Conservation (phyloP, 345 rosid genomes). For the Brassica incana region DNA sequence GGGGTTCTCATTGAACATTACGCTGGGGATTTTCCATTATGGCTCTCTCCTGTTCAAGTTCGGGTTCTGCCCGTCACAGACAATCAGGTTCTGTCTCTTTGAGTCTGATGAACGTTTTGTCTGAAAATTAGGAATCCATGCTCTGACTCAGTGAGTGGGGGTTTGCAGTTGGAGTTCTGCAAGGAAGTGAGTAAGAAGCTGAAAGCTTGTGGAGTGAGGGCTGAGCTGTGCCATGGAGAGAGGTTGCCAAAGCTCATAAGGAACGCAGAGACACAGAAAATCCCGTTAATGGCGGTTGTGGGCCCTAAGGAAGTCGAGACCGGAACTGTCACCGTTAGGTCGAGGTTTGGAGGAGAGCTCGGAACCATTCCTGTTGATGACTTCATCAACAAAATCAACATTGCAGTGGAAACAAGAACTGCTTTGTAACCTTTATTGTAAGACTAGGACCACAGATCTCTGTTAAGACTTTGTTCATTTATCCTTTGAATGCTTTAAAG, state of each 20-base stretch:
- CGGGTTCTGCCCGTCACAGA: constrained; percentile 90
- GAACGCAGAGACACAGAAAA: constrained; percentile 86
- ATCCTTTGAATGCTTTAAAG: background rate
- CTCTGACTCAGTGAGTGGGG: constrained; percentile 9
- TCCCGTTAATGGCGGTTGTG: constrained; percentile 87
- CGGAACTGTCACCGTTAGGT: constrained; percentile 67
- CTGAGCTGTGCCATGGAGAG: constrained; percentile 87
- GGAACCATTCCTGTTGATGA: constrained; percentile 69
- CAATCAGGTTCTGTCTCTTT: constrained; percentile 56
- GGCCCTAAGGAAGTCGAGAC: constrained; percentile 89
- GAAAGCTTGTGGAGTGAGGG: constrained; percentile 60
- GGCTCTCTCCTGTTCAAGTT: constrained; percentile 94
- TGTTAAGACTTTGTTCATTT: constrained; percentile 9
- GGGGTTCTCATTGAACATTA: constrained; percentile 94
- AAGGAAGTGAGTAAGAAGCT: constrained; percentile 56
- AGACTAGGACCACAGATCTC: constrained; percentile 19
- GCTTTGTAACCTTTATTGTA: constrained; percentile 38
- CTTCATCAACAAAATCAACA: constrained; percentile 58
- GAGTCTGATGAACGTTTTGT: background rate
- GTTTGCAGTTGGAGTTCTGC: constrained; percentile 65
- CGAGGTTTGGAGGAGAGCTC: constrained; percentile 82
- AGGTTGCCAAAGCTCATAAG: constrained; percentile 92
- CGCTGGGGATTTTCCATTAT: constrained; percentile 94
- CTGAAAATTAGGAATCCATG: background rate
- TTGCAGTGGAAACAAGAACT: constrained; percentile 54